Conservation (phyloP, 495 filamentous ascomycete species). For the Penicillium pulvis region DNA sequence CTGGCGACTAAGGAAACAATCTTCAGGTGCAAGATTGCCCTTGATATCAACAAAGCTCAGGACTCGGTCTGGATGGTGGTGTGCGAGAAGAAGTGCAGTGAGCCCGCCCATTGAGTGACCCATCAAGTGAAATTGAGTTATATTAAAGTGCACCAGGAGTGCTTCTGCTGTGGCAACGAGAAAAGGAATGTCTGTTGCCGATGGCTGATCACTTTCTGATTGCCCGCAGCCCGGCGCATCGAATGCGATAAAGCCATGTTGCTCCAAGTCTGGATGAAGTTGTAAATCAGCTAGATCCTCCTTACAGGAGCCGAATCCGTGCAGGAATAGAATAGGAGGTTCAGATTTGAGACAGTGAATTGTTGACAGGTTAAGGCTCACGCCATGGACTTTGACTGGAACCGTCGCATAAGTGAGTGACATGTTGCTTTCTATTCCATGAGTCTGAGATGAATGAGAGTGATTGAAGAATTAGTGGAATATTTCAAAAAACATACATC, state of each 20-base stretch:
- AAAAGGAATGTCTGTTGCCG: conserved; percentile 32
- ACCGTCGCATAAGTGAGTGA: conserved; percentile 17
- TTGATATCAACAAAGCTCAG: conserved; percentile 37
- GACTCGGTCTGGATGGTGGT: conserved; percentile 20
- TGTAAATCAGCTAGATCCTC: conserved; percentile 32
- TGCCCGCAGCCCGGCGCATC: conserved; percentile 37
- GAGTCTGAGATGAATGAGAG: neutral
- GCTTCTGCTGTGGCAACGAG: conserved; percentile 30
- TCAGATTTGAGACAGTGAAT: conserved; percentile 18
- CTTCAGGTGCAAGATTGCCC: conserved; percentile 35
- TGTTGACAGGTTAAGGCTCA: conserved; percentile 25
- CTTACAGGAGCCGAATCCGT: conserved; percentile 39
- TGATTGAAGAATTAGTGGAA: neutral
- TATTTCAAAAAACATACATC: neutral
- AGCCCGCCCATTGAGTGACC: conserved; percentile 37
- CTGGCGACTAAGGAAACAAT: conserved; percentile 36
- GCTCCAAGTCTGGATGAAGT: conserved; percentile 16
- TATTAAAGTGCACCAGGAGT: conserved; percentile 23
- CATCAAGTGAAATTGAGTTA: conserved; percentile 28
- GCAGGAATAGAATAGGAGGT: conserved; percentile 31
- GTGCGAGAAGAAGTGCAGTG: conserved; percentile 28
- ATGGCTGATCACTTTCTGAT: conserved; percentile 20
- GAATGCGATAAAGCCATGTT: conserved; percentile 27
- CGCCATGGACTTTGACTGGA: conserved; percentile 20
- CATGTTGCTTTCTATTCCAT: conserved; percentile 3